These are phyloP conservation scores for Pythium myriotylum DNA, from an alignment of 352 stramenopile genomes.

Conservation along the genomic window DNA sequence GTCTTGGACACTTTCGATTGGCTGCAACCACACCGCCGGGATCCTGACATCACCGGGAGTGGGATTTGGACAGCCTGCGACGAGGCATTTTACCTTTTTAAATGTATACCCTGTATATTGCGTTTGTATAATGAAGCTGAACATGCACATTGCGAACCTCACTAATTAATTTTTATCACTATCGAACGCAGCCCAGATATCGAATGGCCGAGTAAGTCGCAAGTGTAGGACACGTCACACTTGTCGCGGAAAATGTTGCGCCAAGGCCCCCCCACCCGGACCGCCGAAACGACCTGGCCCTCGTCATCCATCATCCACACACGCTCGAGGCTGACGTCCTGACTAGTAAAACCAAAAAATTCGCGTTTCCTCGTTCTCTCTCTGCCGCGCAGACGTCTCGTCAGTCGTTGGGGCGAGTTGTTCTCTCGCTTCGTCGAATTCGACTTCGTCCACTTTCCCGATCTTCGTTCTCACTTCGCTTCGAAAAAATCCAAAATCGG, in stretches of 20 bases:
- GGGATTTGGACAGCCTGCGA: slow-evolving; percentile 13
- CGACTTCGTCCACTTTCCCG: not conserved
- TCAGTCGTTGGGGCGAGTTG: too few species aligned
- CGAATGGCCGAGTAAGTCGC: not conserved
- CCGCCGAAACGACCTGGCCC: slow-evolving; percentile 22
- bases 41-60: slow-evolving; percentile 7
- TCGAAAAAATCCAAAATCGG: too few species aligned
- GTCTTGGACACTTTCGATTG: slow-evolving; percentile 16
- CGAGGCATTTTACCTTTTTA: not conserved
- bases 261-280: slow-evolving; percentile 16
- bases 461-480: slow-evolving; percentile 1
- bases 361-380: too few species aligned
- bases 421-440: not conserved
- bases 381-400: too few species aligned
- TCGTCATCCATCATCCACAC: too few species aligned
- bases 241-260: slow-evolving; percentile 9
- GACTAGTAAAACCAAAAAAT: too few species aligned
- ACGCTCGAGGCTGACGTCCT: too few species aligned
- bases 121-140: not conserved
- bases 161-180: not conserved
- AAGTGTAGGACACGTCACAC: slow-evolving; percentile 8
- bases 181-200: not conserved
- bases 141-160: not conserved
- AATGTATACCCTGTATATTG: not conserved
- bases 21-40: slow-evolving; percentile 2